Evolutionary conservation across 2,329 filamentous ascomycete species (phyloP), one percentile per base, ranked within the genome.

Genomic region (Aureobasidium lini): DNA sequence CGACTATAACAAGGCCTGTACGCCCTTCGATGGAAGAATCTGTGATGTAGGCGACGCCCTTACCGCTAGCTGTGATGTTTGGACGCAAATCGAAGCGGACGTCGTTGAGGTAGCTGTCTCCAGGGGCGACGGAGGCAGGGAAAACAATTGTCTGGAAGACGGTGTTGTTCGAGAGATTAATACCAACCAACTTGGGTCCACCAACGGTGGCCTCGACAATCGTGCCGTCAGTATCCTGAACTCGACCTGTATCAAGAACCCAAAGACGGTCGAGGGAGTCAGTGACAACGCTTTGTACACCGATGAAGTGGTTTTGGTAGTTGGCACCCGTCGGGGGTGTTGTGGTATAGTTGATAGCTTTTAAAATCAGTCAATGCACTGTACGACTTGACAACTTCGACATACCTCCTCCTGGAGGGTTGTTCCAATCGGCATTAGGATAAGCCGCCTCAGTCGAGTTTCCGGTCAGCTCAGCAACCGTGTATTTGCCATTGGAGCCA

Each of bases 231-330:
- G 66, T 64, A 4, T 71, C 72, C n/a, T 71, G 66, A 1, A 73
- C 74, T 23, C 79, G 73, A 8, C 79, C 79, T 3, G 79, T 81
- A 62, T 82, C 80, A 7, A 82, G 73, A 54, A 82, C 76, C 79
- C 79, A 81, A 18, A 81, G 72, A 6, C 77, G 73, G 65, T 82
- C 77, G 2, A 69, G 66, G 0, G 78, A 63, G 62, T 82, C 79
- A 16, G 81, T 72, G 10, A 82, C 78, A 1, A 82, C 77, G 40
- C 73, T 77, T 65, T 82, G 79, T 0, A 80, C 77, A 48, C 77
- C 77, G 59, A 81, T 78, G 10, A 81, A 69, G 65, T 80, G 75
- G 63, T 77, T 66, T n/a, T 72, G 69, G 60, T 79, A 76, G 63
- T 79, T 79, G 34, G 73, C 77, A 34, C 73, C 74, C 1, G 73